Conservation (phyloP, 73 alveolate genomes). For the Uronychia setigera region DNA sequence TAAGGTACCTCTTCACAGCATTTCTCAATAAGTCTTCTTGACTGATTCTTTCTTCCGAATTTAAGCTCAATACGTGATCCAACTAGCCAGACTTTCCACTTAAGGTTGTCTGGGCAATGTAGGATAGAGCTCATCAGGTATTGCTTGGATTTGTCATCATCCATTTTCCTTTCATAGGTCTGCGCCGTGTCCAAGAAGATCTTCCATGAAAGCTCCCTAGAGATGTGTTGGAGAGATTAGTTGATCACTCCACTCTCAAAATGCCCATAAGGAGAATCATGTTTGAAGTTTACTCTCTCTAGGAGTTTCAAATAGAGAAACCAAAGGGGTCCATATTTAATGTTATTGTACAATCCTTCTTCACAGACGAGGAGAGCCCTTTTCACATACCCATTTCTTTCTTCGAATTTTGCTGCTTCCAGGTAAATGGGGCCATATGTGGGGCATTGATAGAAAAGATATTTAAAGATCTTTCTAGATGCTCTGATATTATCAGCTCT, state of each 20-base stretch:
- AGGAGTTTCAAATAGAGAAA: constrained; percentile 54
- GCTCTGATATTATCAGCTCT: constrained; percentile 8
- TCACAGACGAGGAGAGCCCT: constrained; percentile 63
- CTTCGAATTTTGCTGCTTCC: constrained; percentile 55
- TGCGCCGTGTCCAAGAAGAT: constrained; percentile 68
- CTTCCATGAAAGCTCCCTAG: constrained; percentile 67
- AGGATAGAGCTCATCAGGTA: constrained; percentile 45
- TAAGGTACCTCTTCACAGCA: constrained; percentile 57
- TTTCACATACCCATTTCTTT: constrained; percentile 40
- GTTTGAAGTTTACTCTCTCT: constrained; percentile 15
- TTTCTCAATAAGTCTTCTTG: constrained; percentile 55
- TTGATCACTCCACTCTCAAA: constrained; percentile 37
- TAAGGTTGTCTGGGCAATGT: constrained; percentile 48
- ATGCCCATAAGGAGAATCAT: constrained; percentile 12
- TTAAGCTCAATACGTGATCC: constrained; percentile 62
- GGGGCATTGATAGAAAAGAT: constrained; percentile 41
- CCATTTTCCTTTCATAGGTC: constrained; percentile 37
- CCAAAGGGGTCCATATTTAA: constrained; percentile 71
- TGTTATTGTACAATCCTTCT: constrained; percentile 53
- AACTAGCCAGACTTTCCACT: constrained; percentile 75
- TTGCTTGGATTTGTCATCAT: constrained; percentile 20
- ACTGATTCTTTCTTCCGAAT: constrained; percentile 32
- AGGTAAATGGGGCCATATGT: constrained; percentile 56
- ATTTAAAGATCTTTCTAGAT: constrained; percentile 51
- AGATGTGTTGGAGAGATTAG: constrained; percentile 23